These are phyloP conservation scores for Fraxinus velutina DNA, from an alignment of 305 asterid species.

Conservation along the genomic window DNA sequence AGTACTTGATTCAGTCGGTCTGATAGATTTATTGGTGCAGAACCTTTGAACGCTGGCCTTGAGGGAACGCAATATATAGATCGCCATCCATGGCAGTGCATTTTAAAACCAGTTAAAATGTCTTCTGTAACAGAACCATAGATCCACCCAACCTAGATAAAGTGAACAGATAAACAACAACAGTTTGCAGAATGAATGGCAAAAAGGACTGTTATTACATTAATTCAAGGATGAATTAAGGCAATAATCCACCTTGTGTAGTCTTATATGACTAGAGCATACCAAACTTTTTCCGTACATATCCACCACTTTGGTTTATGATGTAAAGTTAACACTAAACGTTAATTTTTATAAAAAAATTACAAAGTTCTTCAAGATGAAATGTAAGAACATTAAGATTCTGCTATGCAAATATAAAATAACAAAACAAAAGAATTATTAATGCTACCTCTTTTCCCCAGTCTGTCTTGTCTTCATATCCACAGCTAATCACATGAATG, in stretches of 20 bases:
- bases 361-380: not conserved
- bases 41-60: constrained; percentile 10
- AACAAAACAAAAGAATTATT: not conserved
- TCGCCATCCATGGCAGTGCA: constrained; percentile 20
- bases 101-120: constrained; percentile 10
- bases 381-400: not conserved
- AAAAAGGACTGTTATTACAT: not conserved
- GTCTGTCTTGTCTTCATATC: constrained; percentile 21
- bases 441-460: constrained; percentile 19
- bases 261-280: not conserved
- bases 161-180: not conserved
- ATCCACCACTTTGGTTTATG: not conserved
- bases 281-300: not conserved
- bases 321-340: not conserved
- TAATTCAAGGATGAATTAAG: not conserved
- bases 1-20: not conserved
- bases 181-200: not conserved
- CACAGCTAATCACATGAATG: constrained; percentile 20
- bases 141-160: constrained; percentile 14
- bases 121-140: constrained; percentile 16
- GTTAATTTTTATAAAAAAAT: too few relatives aligned
- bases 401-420: not conserved
- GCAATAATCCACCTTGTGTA: not conserved
- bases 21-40: constrained; percentile 6
- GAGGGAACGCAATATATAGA: constrained; percentile 6